Evolutionary conservation across 176 grass and related monocot genomes (phyloP).

Genomic region (Canna indica): DNA sequence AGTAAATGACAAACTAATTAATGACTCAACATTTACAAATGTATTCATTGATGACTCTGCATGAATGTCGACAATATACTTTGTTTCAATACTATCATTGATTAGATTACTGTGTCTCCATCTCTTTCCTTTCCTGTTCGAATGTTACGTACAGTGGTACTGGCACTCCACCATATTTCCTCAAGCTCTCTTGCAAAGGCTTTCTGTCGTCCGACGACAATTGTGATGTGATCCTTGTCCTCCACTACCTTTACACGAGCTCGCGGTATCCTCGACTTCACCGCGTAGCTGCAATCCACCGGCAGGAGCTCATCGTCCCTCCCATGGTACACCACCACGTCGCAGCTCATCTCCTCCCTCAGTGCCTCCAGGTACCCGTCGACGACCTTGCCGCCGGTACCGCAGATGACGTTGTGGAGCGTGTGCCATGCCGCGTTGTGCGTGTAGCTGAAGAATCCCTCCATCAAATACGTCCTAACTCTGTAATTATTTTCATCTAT

Average conservation of each 20-base stretch:
- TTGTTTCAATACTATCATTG: no score
- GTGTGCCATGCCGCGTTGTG: slow-evolving; percentile 99
- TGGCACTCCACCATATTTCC: slow-evolving; percentile 46
- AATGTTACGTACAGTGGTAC: no score
- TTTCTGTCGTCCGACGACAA: slow-evolving; percentile 68
- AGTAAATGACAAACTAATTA: no score
- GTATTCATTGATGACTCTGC: no score
- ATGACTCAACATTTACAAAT: no score
- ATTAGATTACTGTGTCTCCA: no score
- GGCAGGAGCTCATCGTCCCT: slow-evolving; percentile 82
- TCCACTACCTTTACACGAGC: slow-evolving; percentile 61
- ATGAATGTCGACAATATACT: no score
- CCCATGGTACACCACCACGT: slow-evolving; percentile 67
- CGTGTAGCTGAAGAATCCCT: slow-evolving; percentile 93
- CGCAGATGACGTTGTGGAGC: slow-evolving; percentile 95
- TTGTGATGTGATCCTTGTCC: slow-evolving; percentile 79
- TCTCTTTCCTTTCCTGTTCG: no score
- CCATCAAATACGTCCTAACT: slow-evolving; percentile 63
- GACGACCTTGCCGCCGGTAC: slow-evolving; percentile 43
- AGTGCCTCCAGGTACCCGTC: slow-evolving; percentile 59
- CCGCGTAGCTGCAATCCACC: slow-evolving; percentile 52
- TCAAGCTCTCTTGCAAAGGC: slow-evolving; percentile 83
- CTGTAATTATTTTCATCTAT: slow-evolving; percentile 13
- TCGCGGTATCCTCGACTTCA: slow-evolving; percentile 38
- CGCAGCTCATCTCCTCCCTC: slow-evolving; percentile 33